Percentiles rank a stretch among this genome's conserved stretches.
Conservation (phyloP, 129 eudicot genomes). For the Flaveria trinervia region DNA sequence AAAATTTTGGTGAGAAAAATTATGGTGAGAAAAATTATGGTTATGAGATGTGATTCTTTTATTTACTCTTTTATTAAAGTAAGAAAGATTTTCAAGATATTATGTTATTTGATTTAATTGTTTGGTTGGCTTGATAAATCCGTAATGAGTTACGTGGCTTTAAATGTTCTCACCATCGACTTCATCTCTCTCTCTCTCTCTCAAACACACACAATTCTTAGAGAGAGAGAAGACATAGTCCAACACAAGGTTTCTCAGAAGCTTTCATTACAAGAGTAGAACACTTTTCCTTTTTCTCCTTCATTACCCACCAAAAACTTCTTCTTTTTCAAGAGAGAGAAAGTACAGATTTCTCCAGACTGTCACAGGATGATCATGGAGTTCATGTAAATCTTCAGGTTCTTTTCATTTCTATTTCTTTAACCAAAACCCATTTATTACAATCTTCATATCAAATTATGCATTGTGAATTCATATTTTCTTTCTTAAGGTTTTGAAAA, state of each 20-base stretch:
- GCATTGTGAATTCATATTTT: not conserved
- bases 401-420: slow-evolving; percentile 11
- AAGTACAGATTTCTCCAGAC: not conserved
- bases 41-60: no score
- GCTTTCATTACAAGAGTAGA: slow-evolving; percentile 23
- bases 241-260: slow-evolving; percentile 31
- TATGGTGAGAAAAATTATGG: no score
- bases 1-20: no score
- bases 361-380: slow-evolving; percentile 25
- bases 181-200: slow-evolving; percentile 23
- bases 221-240: slow-evolving; percentile 21
- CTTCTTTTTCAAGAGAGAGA: slow-evolving; percentile 28
- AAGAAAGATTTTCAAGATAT: not conserved
- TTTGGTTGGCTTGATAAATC: slow-evolving; percentile 1
- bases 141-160: slow-evolving; percentile 29
- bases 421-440: not conserved
- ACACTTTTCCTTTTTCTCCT: slow-evolving; percentile 5
- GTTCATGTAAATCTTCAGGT: slow-evolving; percentile 36
- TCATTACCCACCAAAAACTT: slow-evolving; percentile 24
- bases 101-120: not conserved
- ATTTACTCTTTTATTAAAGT: no score
- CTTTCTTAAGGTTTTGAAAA: not conserved
- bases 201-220: not conserved
- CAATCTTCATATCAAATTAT: not conserved
- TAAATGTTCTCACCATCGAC: slow-evolving; percentile 40